Evolutionary conservation across 805 yeast species (phyloP).

Genomic region (Nakazawaea anatomiae): DNA sequence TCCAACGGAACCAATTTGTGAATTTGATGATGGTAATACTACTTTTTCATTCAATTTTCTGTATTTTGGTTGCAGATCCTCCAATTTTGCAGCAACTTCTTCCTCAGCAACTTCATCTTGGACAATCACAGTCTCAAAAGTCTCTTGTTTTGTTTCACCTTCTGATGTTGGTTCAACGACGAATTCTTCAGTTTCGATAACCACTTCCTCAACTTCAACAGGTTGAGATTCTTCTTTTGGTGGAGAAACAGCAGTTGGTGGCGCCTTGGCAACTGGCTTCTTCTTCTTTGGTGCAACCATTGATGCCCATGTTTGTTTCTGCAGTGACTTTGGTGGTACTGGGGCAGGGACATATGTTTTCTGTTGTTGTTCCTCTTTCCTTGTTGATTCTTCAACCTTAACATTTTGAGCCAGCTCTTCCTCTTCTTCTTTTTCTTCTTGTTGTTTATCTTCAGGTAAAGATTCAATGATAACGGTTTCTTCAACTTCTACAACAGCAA

Average conservation of each 20-base stretch:
- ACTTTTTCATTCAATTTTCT: slow-evolving; percentile 19
- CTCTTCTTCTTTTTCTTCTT: slow-evolving; percentile 5
- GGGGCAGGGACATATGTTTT: slow-evolving; percentile 6
- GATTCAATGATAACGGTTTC: neutral
- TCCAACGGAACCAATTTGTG: slow-evolving; percentile 37
- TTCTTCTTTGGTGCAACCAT: slow-evolving; percentile 12
- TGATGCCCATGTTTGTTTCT: slow-evolving; percentile 10
- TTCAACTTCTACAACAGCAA: slow-evolving; percentile 2
- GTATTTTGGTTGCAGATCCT: neutral
- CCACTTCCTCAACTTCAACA: neutral
- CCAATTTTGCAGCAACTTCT: slow-evolving; percentile 1
- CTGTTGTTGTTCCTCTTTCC: slow-evolving; percentile 5
- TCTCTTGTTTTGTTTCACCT: neutral
- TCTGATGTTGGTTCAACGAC: neutral
- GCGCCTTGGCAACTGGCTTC: slow-evolving; percentile 3
- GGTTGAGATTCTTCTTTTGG: neutral
- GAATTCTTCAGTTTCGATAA: slow-evolving; percentile 5
- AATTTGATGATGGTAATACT: slow-evolving; percentile 43
- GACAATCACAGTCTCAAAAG: neutral
- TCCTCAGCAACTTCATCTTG: neutral
- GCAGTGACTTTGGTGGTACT: slow-evolving; percentile 1
- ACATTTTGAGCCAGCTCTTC: neutral
- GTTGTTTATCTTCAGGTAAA: slow-evolving; percentile 6
- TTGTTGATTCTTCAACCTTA: neutral
- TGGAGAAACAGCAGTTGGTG: neutral